These are phyloP conservation scores for Voacanga thouarsii DNA, from an alignment of 257 asterid species.

Conservation along the genomic window DNA sequence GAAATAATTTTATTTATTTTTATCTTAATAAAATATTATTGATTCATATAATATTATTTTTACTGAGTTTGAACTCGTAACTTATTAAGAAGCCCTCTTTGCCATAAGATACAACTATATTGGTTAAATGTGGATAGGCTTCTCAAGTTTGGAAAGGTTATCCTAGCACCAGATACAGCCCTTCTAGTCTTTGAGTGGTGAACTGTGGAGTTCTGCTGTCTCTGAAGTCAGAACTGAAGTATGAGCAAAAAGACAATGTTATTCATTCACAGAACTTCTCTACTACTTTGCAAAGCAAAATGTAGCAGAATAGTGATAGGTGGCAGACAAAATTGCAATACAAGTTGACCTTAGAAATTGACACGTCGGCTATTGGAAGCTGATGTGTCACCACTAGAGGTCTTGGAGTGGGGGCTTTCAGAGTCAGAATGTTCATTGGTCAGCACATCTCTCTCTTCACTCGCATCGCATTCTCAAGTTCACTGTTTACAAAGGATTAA, in stretches of 20 bases:
- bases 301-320: background rate
- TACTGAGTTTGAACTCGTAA: no score
- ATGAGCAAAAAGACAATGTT: background rate
- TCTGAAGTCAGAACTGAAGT: background rate
- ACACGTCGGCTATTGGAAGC: slow-evolving; percentile 33
- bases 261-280: no score
- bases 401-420: slow-evolving; percentile 18
- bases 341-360: slow-evolving; percentile 28
- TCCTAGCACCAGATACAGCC: background rate
- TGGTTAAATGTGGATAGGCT: background rate
- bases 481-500: background rate
- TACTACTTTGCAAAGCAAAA: background rate
- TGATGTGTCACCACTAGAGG: slow-evolving; percentile 33
- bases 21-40: no score
- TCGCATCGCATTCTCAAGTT: background rate
- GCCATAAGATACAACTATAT: no score
- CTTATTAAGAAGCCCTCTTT: no score
- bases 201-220: background rate
- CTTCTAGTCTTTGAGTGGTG: background rate
- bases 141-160: slow-evolving; percentile 13
- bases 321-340: slow-evolving; percentile 26
- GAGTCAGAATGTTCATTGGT: background rate
- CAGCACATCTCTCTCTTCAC: background rate
- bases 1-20: no score
- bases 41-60: no score